These are phyloP conservation scores for Starmera dryadoides DNA, from an alignment of 805 yeast species.

Conservation along the genomic window DNA sequence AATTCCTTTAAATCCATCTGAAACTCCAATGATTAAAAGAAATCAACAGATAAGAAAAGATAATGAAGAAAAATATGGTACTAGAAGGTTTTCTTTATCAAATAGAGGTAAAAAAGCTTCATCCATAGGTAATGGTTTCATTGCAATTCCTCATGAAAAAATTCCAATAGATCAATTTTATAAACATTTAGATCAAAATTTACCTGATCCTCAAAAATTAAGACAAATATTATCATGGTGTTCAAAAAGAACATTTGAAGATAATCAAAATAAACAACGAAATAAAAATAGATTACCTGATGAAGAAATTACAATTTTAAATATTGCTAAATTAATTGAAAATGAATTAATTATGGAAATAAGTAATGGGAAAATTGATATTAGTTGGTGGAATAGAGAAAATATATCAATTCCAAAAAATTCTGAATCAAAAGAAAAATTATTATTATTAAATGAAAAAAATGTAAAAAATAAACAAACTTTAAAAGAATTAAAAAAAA, in stretches of 20 bases:
- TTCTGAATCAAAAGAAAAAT: conserved; percentile 15
- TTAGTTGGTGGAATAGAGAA: conserved; percentile 59
- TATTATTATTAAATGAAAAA: conserved; percentile 50
- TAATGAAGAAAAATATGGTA: conserved; percentile 13
- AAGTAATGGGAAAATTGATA: conserved; percentile 48
- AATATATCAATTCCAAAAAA: conserved; percentile 20
- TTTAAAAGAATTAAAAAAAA: conserved; percentile 36
- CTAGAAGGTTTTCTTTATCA: conserved; percentile 43
- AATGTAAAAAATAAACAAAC: conserved; percentile 45
- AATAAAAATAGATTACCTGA: conserved; percentile 18
- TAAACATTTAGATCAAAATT: conserved; percentile 50
- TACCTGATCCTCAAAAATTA: conserved; percentile 72
- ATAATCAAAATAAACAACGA: conserved; percentile 19
- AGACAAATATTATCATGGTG: conserved; percentile 67
- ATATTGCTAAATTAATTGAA: conserved; percentile 55
- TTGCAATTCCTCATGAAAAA: conserved; percentile 59
- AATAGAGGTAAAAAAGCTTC: conserved; percentile 67
- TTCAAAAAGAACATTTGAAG: conserved; percentile 36
- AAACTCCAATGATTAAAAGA: conserved; percentile 30
- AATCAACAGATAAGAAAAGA: conserved; percentile 25
- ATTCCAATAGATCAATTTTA: conserved; percentile 48
- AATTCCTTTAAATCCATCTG: conserved; percentile 22
- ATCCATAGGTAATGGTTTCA: conserved; percentile 68
- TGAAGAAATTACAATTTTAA: conserved; percentile 36
- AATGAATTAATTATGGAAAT: conserved; percentile 57